Evolutionary conservation across 164 flowering plant genomes (phyloP), one percentile per base, ranked within the genome.

Genomic region (Chimonanthus salicifolius): DNA sequence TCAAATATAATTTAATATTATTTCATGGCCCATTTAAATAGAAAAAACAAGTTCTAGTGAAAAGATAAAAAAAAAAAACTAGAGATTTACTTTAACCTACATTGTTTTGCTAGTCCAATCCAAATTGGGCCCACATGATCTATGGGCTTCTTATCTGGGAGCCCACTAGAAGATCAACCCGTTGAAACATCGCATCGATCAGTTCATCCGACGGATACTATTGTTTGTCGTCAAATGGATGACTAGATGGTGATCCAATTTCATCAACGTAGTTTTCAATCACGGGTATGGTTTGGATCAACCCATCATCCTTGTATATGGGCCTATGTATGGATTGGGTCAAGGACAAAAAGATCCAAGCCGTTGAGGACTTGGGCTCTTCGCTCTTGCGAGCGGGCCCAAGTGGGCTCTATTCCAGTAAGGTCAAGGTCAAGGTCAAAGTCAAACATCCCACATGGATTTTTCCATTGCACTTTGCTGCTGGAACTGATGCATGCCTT

Each of bases 371-470:
- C 60, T n/a, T 10, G 11, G 60, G 11, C 60, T 54, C 60, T 1
- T 54, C 60, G 3, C 16, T 54, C 60, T 33, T 33, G 33, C 33
- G 33, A 33, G 33, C 33, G 33, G 33, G 33, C 33, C 33, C 33
- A 33, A 33, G 33, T 33, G 33, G 33, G 33, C 33, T 33, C 33
- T 33, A 33, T 33, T 33, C 33, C 33, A 33, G 0, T 1, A 33
- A 33, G 33, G 33, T 33, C 33, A 33, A 33, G 2, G 33, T 33
- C 33, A 33, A 33, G 33, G 33, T 33, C 33, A 33, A 33, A 33
- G 33, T 45, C 48, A 65, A 13, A 65, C 68, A 65, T 65, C 49
- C 68, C 68, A 65, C 68, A 65, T 43, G 45, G 44, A 45, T 15
- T 65, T 65, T 48, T 65, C 68, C 68, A 65, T 33, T 65, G 48